Evolutionary conservation across 129 eudicot species (phyloP), one percentile per base, ranked within the genome.

Genomic region (Gnaphalium uliginosum): DNA sequence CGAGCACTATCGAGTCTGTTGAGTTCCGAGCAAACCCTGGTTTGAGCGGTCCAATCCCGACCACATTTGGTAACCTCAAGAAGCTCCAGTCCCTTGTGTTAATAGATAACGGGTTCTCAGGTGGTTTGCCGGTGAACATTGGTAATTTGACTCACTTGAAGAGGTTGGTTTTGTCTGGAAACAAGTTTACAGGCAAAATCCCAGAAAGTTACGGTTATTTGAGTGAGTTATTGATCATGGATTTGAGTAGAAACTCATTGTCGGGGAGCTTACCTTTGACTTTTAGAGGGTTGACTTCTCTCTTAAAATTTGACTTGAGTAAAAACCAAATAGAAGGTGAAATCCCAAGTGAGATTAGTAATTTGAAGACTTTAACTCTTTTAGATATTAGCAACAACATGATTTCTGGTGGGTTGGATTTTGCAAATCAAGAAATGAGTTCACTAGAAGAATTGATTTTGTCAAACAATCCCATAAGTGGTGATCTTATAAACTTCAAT

Each of bases 261-360:
- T 82, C 90, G 19, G 97, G 97, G 57, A 58, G 29, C 54, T 64
- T 89, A 25, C 90, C 96, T 29, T 69, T 59, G 46, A 77, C 86
- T 76, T 66, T 92, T 72, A 91, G 91, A 62, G 88, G 85, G 71
- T 62, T 92, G 82, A 80, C 77, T 79, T 89, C 93, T 50, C 68
- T 92, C 10, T 72, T 92, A 75, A 92, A 92, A 87, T 88, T 92
- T 78, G 96, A 92, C 86, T 74, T 85, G 66, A 92, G 97, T 81
- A 75, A 73, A 73, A 92, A 92, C 68, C 66, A 73, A 25, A 26
- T 92, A 48, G 84, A 68, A 57, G 97, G 96, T 1, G 71, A 69
- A 26, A 87, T 92, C 71, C 90, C 93, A 43, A 6, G 29, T 26
- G 89, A 81, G 65, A 71, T 92, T 39, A 82, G 83, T 65, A 85